phyloP scores from a whole-genome alignment of 1,284 basidiomycete species.

The Rhodotorula mucilaginosa region DNA sequence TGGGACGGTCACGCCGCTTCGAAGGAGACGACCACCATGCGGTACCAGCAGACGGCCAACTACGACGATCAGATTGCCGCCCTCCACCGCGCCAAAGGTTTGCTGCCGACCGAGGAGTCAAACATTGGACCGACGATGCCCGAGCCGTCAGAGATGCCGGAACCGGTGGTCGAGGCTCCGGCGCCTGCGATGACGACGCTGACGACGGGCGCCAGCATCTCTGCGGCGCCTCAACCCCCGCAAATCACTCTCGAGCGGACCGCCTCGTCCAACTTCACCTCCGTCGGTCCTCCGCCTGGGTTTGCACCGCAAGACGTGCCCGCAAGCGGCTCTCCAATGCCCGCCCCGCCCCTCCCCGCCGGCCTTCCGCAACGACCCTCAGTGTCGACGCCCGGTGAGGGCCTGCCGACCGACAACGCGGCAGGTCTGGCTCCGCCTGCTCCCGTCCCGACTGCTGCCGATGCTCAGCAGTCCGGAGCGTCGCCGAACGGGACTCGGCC shows the following conservation, averaged over 20 bases:
- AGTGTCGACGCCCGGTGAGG: conserved; percentile 27
- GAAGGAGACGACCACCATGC: conserved; percentile 68
- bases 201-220: conserved; percentile 48
- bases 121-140: conserved; percentile 41
- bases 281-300: conserved; percentile 54
- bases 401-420: conserved; percentile 12
- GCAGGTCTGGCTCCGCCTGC: neutral
- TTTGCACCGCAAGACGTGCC: conserved; percentile 45
- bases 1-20: conserved; percentile 42
- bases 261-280: conserved; percentile 49
- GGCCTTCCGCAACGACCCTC: conserved; percentile 31
- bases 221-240: conserved; percentile 47
- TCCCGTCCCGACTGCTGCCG: neutral
- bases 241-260: conserved; percentile 10
- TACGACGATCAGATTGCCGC: conserved; percentile 93
- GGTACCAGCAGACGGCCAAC: conserved; percentile 83
- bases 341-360: conserved; percentile 15
- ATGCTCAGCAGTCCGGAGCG: neutral
- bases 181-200: conserved; percentile 47
- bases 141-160: neutral
- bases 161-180: conserved; percentile 8
- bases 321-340: neutral
- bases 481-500: neutral
- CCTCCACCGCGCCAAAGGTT: conserved; percentile 82
- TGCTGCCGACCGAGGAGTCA: conserved; percentile 49